phyloP scores from a whole-genome alignment of 768 basidiomycete species.

The Xerocomus brunneocitrinus region DNA sequence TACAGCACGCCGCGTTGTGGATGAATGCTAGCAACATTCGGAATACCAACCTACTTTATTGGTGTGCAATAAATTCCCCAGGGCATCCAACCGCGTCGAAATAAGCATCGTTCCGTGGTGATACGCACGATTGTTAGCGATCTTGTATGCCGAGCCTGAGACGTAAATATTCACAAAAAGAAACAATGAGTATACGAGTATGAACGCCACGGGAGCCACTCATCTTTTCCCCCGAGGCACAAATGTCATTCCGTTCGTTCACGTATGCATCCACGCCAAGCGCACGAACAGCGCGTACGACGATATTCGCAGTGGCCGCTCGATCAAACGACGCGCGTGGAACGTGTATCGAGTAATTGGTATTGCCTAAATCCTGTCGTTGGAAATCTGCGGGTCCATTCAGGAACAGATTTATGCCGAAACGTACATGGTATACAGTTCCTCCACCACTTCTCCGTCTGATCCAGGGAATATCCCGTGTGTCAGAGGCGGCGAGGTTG shows the following conservation, averaged over 20 bases:
- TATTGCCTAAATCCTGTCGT: constrained; percentile 88
- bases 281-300: constrained; percentile 69
- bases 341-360: constrained; percentile 93
- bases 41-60: constrained; percentile 48
- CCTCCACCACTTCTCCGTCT: constrained; percentile 90
- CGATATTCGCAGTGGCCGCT: constrained; percentile 67
- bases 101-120: constrained; percentile 99
- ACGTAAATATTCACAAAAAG: constrained; percentile 48
- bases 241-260: constrained; percentile 91
- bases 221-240: constrained; percentile 84
- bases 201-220: constrained; percentile 34
- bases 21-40: neutral
- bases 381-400: neutral
- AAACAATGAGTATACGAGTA: neutral
- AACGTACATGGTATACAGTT: constrained; percentile 89
- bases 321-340: constrained; percentile 80
- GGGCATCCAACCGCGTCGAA: constrained; percentile 63
- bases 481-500: constrained; percentile 58
- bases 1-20: neutral
- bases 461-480: constrained; percentile 65
- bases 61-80: constrained; percentile 68
- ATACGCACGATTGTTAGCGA: constrained; percentile 85
- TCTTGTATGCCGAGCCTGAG: constrained; percentile 97
- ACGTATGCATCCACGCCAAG: constrained; percentile 73
- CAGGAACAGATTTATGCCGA: neutral